Evolutionary conservation across 2,329 filamentous ascomycete genomes (phyloP), one percentile per base, ranked within the genome.

Genomic region (Colletotrichum nymphaeae): DNA sequence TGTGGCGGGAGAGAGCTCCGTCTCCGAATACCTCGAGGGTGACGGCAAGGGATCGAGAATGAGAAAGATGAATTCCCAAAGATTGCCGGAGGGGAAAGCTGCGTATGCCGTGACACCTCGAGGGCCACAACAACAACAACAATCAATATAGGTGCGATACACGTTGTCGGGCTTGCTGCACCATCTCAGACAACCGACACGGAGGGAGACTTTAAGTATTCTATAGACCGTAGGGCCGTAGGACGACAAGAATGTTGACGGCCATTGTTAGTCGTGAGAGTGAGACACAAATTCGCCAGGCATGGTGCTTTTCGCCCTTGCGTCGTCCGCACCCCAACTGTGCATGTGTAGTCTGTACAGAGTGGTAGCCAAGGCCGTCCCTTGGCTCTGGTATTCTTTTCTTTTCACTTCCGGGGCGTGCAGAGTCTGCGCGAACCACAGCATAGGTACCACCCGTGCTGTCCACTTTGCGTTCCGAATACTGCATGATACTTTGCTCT

Each of bases 51-150:
- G 53, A 53, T 30, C 42, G 19, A 49, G 58, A 58, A 28, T 35
- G 57, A 42, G n/a, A 59, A 67, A 26, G 66, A 63, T 69, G 56
- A 32, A 53, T 55, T 49, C 28, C 58, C 42, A 63, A 53, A 55
- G 59, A 55, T 69, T 72, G 37, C 42, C 53, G 26, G 56, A 35
- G 35, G 60, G 53, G 59, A 46, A 58, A 26, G 67, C 68, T 72
- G 68, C 72, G 57, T 72, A 67, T 72, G 72, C 35, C 35, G 72
- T 74, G 63, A 26, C 62, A 72, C 68, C 63, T 57, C 49, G 32
- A 62, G 24, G 52, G 42, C 19, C 42, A 55, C 12, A 35, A 24
- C 14, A 55, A 60, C 32, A 57, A 57, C 55, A 42, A 64, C 52
- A 69, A 35, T 49, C 42, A 69, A 58, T 57, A 62, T 24, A 55